phyloP scores from a whole-genome alignment of 2,329 filamentous ascomycete genomes.

The Phaeosphaeriaceae sp. region DNA sequence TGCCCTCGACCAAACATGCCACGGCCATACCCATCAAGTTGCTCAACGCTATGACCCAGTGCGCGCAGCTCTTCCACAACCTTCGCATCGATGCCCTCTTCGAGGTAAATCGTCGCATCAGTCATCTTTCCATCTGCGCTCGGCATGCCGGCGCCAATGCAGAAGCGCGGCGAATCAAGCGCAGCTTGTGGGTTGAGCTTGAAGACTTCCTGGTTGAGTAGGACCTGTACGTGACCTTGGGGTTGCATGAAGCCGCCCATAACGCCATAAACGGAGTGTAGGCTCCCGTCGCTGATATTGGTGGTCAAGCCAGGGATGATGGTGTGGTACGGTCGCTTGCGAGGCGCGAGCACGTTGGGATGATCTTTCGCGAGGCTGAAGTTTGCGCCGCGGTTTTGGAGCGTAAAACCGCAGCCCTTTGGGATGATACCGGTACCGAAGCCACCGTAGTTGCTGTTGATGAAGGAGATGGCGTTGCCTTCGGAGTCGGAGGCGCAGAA shows the following conservation, averaged over 20 bases:
- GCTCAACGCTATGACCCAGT: conserved; percentile 76
- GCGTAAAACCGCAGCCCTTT: conserved; percentile 84
- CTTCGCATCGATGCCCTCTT: conserved; percentile 78
- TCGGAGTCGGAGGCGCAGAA: conserved; percentile 82
- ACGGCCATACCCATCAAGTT: conserved; percentile 72
- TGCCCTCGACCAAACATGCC: conserved; percentile 85
- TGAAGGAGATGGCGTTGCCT: conserved; percentile 94
- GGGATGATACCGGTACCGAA: conserved; percentile 91
- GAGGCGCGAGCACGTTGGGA: conserved; percentile 80
- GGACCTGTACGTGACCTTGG: conserved; percentile 91
- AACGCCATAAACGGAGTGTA: conserved; percentile 90
- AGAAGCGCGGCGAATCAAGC: conserved; percentile 89
- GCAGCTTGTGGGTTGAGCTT: conserved; percentile 84
- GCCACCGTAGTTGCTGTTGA: conserved; percentile 92
- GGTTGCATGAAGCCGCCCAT: conserved; percentile 99
- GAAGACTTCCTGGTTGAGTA: conserved; percentile 88
- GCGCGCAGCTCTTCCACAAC: conserved; percentile 71
- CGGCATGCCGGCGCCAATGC: conserved; percentile 78
- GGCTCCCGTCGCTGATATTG: conserved; percentile 72
- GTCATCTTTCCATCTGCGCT: conserved; percentile 63
- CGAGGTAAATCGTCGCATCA: conserved; percentile 75
- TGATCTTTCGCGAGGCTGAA: conserved; percentile 77
- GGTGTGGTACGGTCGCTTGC: conserved; percentile 94
- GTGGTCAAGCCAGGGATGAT: conserved; percentile 95
- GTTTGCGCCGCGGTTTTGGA: conserved; percentile 92